These are phyloP conservation scores for Aspergillus fijiensis DNA, from an alignment of 2,329 filamentous ascomycete species.

Conservation along the genomic window DNA sequence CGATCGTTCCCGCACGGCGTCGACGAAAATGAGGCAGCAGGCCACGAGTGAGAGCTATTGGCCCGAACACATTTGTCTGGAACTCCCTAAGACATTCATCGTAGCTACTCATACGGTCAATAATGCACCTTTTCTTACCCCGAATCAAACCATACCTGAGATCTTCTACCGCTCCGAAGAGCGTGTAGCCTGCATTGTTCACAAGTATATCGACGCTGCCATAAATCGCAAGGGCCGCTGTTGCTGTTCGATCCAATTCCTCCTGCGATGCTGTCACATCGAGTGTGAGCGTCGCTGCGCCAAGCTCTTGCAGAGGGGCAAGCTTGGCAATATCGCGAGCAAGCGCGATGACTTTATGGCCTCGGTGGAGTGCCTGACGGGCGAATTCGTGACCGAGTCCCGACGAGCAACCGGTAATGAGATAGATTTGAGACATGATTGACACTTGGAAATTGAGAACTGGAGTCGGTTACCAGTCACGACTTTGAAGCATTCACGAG, in stretches of 20 bases:
- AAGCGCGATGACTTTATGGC: constrained; percentile 39
- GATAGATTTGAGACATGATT: constrained; percentile 29
- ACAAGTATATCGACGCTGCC: constrained; percentile 36
- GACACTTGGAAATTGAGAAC: neutral
- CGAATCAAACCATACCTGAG: constrained; percentile 2
- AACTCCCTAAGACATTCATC: constrained; percentile 31
- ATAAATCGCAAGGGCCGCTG: constrained; percentile 20
- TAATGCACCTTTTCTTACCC: neutral
- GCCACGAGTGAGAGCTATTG: constrained; percentile 37
- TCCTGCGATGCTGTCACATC: constrained; percentile 25
- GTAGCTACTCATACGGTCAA: constrained; percentile 3
- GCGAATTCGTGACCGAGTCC: constrained; percentile 35
- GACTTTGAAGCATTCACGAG: neutral
- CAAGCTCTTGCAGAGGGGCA: constrained; percentile 25
- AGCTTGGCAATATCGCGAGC: constrained; percentile 31
- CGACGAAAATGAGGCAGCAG: constrained; percentile 39
- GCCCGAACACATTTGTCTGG: constrained; percentile 41
- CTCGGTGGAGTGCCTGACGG: constrained; percentile 26
- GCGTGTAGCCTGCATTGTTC: constrained; percentile 35
- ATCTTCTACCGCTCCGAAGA: constrained; percentile 32
- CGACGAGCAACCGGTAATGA: constrained; percentile 38
- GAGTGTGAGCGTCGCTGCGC: constrained; percentile 25
- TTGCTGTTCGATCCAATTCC: constrained; percentile 19
- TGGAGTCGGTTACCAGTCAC: neutral
- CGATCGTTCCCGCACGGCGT: constrained; percentile 33